phyloP scores from a whole-genome alignment of 306 rosid species.

The Begonia masoniana region DNA sequence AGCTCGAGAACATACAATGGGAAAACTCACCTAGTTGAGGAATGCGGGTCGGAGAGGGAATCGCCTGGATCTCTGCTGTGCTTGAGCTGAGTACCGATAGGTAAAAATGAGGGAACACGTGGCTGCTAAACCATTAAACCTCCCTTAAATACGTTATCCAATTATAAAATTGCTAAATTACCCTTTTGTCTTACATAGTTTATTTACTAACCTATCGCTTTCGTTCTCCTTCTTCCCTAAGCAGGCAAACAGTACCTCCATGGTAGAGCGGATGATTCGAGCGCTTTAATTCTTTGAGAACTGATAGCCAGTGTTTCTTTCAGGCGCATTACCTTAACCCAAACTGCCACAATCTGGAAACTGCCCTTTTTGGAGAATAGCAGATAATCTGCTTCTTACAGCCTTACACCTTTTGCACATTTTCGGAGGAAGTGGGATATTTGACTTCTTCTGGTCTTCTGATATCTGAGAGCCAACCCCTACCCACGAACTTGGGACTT shows the following conservation, averaged over 20 bases:
- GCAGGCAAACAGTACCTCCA: constrained; percentile 30
- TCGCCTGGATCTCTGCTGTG: too few species aligned
- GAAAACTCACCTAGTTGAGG: too few species aligned
- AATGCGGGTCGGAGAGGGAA: too few species aligned
- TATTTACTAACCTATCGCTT: too few species aligned
- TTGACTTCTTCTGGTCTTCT: constrained; percentile 40
- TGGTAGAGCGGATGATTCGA: constrained; percentile 54
- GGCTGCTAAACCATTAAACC: too few species aligned
- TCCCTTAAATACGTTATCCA: too few species aligned
- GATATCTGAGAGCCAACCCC: constrained; percentile 30
- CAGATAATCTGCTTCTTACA: constrained; percentile 74
- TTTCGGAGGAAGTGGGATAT: constrained; percentile 46
- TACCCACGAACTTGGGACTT: constrained; percentile 37
- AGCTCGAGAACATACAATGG: too few species aligned
- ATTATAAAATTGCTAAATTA: too few species aligned
- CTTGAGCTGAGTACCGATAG: too few species aligned
- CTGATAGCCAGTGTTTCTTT: constrained; percentile 77
- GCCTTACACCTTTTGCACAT: constrained; percentile 70
- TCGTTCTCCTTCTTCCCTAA: too few species aligned
- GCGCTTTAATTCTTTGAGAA: constrained; percentile 52
- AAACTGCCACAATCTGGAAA: constrained; percentile 44
- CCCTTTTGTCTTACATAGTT: too few species aligned
- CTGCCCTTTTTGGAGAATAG: constrained; percentile 37
- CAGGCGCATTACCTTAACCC: constrained; percentile 79
- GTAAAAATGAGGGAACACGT: too few species aligned